phyloP scores from a whole-genome alignment of 306 rosid genomes.

The Pachyrhizus erosus region DNA sequence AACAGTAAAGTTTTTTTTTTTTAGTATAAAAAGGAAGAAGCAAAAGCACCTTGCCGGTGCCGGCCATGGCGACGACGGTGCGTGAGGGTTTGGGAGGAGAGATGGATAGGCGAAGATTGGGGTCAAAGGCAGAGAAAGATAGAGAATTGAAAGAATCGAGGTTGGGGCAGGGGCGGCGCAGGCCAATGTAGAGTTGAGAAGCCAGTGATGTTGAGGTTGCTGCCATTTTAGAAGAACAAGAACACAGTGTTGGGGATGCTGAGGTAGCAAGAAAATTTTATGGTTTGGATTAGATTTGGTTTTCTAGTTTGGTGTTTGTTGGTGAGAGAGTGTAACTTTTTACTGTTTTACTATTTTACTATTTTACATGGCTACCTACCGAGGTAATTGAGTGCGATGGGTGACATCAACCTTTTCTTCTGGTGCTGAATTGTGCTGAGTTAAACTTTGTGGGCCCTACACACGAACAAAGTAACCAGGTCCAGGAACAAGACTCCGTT shows the following conservation, averaged over 20 bases:
- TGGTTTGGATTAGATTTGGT: slow-evolving; percentile 40
- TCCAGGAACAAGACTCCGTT: not conserved
- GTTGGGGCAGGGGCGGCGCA: slow-evolving; percentile 66
- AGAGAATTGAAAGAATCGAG: slow-evolving; percentile 55
- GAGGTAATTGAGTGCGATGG: not conserved
- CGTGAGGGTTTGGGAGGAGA: slow-evolving; percentile 67
- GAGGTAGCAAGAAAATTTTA: not conserved
- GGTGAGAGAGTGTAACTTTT: not conserved
- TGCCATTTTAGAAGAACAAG: slow-evolving; percentile 59
- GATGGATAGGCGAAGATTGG: slow-evolving; percentile 69
- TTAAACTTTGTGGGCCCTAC: not conserved
- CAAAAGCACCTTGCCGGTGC: slow-evolving; percentile 76
- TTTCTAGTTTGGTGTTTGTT: slow-evolving; percentile 32
- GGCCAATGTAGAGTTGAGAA: slow-evolving; percentile 72
- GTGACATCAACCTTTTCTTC: not conserved
- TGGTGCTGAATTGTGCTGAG: not conserved
- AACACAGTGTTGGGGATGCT: not conserved
- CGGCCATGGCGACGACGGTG: slow-evolving; percentile 81
- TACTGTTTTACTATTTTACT: slow-evolving; percentile 7
- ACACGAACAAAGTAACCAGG: not conserved
- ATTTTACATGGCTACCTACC: not conserved
- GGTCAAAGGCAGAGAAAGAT: slow-evolving; percentile 43
- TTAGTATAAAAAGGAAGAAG: not conserved
- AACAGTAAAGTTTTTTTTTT: not conserved
- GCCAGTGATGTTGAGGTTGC: slow-evolving; percentile 80